Base-by-base conservation (phyloP, 768 basidiomycete species). In the Phylloporus arenicola region DNA sequence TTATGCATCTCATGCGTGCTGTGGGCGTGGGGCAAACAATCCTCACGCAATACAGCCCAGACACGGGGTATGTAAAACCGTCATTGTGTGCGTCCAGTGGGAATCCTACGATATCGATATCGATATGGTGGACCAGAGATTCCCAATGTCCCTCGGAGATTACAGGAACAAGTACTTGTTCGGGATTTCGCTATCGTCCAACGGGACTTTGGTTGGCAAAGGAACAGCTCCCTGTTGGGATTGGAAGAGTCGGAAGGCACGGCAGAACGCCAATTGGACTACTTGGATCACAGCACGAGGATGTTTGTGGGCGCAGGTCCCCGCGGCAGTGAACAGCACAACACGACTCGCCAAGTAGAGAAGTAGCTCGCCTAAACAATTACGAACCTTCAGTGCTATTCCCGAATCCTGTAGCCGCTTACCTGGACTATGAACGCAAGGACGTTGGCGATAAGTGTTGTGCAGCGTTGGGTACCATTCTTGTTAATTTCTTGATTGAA, bases 251-350 rank as follows among this genome's bases (percentile, higher is more conserved):
- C 25, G 25, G 25, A 27, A 27, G 3, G 22, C 22, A 10, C 2
- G 27, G 29, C 11, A 3, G 20, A 37, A 17, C 16, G 16, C 20
- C 24, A 20, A 34, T 30, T 19, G 24, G 40, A 27, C 39, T 29
- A 8, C 43, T 16, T 16, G n/a, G 16, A 35, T 22, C 30, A 19
- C 6, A 37, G 44, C 33, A 49, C 17, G 45, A 50, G 38, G 52
- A 47, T 41, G 16, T 48, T 42, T 49, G 54, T 52, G 20, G 22
- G 48, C 50, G 57, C 29, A 7, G 50, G 52, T 52, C 50, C 38
- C 22, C 33, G 29, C 24, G n/a, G n/a, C 22, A 17, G 16, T 16
- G 31, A 6, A 33, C 17, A 30, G 39, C 6, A 53, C 22, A 14
- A 43, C 5, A 12, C 11, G 22, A 17, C 4, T 7, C 25, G 6